Conservation (phyloP, 192 early-diverging fungal species). For the Chytriomyces confervae region DNA sequence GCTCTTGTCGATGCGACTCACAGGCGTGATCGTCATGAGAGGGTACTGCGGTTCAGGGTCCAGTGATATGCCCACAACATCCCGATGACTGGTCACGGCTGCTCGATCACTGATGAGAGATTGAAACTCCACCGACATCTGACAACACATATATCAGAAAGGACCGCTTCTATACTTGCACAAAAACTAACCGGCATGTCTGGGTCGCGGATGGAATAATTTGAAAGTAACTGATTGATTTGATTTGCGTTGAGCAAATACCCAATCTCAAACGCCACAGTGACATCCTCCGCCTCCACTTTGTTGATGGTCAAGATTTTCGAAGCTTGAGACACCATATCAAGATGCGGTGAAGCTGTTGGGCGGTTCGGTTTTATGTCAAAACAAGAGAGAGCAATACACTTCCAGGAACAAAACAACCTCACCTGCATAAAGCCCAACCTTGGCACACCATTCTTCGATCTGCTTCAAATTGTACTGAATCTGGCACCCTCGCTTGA, state of each 20-base stretch:
- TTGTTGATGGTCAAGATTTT: conserved; percentile 90
- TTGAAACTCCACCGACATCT: conserved; percentile 26
- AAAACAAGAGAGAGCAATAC: neutral
- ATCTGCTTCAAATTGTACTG: conserved; percentile 92
- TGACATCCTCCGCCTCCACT: conserved; percentile 72
- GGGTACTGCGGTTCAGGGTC: conserved; percentile 38
- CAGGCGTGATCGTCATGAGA: neutral
- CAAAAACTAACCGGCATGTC: conserved; percentile 62
- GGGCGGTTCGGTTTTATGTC: neutral
- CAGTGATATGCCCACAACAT: conserved; percentile 17
- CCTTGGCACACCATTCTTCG: conserved; percentile 92
- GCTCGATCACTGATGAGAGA: neutral
- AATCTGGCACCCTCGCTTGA: conserved; percentile 94
- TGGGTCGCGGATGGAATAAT: conserved; percentile 76
- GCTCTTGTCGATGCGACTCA: neutral
- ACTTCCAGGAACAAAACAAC: neutral
- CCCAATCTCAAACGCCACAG: conserved; percentile 90
- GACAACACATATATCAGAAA: neutral
- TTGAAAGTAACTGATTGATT: conserved; percentile 84
- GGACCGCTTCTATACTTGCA: neutral
- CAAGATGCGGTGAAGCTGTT: conserved; percentile 63
- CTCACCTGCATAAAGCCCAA: conserved; percentile 69
- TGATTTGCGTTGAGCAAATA: conserved; percentile 84
- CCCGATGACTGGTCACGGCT: conserved; percentile 1
- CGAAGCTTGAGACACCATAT: conserved; percentile 84